phyloP scores from a whole-genome alignment of 306 rosid genomes.

The Gastrolobium villosum region DNA sequence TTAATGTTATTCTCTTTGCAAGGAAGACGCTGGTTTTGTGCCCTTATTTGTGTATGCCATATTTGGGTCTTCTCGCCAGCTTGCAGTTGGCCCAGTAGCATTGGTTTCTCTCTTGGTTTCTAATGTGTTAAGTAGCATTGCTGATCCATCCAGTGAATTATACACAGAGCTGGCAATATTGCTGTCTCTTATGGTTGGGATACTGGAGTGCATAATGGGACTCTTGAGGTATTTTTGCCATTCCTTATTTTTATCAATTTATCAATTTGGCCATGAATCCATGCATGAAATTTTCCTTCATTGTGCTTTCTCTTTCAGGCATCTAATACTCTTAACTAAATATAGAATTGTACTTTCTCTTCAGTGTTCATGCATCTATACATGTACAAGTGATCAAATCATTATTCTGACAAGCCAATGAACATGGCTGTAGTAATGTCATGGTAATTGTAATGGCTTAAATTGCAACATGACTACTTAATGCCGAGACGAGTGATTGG shows the following conservation, averaged over 20 bases:
- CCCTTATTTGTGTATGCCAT: conserved; percentile 91
- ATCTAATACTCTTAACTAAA: conserved; percentile 16
- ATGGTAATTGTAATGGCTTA: conserved; percentile 32
- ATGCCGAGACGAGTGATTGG: conserved; percentile 25
- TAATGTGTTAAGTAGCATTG: conserved; percentile 78
- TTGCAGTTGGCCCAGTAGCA: conserved; percentile 99
- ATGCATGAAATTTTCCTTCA: conserved; percentile 2
- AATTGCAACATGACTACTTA: conserved; percentile 13
- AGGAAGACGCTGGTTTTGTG: conserved; percentile 78
- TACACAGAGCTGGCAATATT: conserved; percentile 92
- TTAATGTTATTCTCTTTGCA: conserved; percentile 54
- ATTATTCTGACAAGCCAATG: conserved; percentile 28
- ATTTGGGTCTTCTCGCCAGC: conserved; percentile 99
- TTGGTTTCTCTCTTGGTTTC: conserved; percentile 91
- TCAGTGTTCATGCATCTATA: background rate
- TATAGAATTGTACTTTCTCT: conserved; percentile 20
- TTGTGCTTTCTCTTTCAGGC: conserved; percentile 13
- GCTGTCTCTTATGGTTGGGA: conserved; percentile 96
- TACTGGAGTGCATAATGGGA: conserved; percentile 93
- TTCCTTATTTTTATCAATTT: conserved; percentile 32
- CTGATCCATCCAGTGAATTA: conserved; percentile 77
- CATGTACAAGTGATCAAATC: conserved; percentile 23
- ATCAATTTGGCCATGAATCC: conserved; percentile 33
- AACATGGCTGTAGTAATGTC: conserved; percentile 5
- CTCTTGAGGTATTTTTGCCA: conserved; percentile 76